Conservation (phyloP, 441 rosid genomes). For the Gossypium gossypioides region DNA sequence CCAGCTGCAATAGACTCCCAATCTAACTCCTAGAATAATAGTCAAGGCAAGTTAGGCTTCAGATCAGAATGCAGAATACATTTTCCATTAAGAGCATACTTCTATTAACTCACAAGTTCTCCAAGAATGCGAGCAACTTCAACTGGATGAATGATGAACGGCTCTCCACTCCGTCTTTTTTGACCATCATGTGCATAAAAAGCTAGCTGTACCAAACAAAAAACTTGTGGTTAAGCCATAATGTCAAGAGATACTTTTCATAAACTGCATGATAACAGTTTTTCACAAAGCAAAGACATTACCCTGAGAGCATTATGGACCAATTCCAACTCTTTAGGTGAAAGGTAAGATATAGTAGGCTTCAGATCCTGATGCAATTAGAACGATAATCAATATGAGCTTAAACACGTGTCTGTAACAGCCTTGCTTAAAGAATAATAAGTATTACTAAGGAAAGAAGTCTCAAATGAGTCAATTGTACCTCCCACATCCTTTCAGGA, state of each 20-base stretch:
- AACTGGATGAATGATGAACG: constrained; percentile 85
- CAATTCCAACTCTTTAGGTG: constrained; percentile 71
- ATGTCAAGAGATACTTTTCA: constrained; percentile 1
- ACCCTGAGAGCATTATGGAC: constrained; percentile 74
- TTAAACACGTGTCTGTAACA: neutral
- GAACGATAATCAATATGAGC: constrained; percentile 16
- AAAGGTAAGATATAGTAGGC: constrained; percentile 69
- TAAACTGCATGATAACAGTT: neutral
- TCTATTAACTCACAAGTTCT: constrained; percentile 66
- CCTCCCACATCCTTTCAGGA: constrained; percentile 90
- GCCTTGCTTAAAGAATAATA: neutral
- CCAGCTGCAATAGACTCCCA: constrained; percentile 99
- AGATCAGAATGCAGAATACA: constrained; percentile 15
- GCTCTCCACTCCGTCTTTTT: constrained; percentile 86
- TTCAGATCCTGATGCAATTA: constrained; percentile 56
- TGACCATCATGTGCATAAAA: constrained; percentile 90
- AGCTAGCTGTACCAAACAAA: constrained; percentile 59
- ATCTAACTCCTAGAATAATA: constrained; percentile 69
- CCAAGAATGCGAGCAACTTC: constrained; percentile 88
- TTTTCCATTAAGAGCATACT: constrained; percentile 9
- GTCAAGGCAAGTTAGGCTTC: constrained; percentile 18
- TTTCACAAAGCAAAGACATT: constrained; percentile 18
- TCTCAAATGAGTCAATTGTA: constrained; percentile 21
- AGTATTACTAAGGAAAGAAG: neutral
- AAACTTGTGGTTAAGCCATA: constrained; percentile 16